Base-by-base conservation (phyloP, 2,329 filamentous ascomycete genomes). In the Cytospora piceae region DNA sequence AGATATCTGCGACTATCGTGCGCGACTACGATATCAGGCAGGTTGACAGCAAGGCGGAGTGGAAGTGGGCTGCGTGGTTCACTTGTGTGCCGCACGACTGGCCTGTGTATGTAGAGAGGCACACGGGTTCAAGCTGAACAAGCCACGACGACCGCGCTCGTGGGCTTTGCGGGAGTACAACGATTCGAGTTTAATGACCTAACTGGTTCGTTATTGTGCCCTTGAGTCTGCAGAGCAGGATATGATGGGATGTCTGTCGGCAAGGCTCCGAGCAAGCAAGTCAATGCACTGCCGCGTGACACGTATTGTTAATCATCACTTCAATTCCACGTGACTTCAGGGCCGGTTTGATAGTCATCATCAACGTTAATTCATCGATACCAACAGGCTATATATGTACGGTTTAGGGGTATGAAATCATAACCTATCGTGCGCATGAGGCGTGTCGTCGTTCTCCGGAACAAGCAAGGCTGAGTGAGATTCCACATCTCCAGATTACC, bases 21-120 rank as follows among this genome's bases (percentile, higher is more conserved):
- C 66, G 69, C 2, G 65, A 70, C 61, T 71, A 68, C 17, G n/a
- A 70, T 5, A 31, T 70, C 8, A 55, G 67, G 9, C 70, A 69
- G 56, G 66, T 70, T 9, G 58, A 70, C 20, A 61, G 65, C 0
- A 37, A 61, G 14, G 31, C 67, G 32, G 65, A 70, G 31, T 70
- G 69, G 70, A 46, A 53, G n/a, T 70, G 64, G 60, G 42, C 29
- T 24, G 64, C 65, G 4, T 67, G 63, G 46, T 69, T 71, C 29
- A 69, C 62, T 11, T 62, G 59, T 3, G 58, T 67, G 8, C 66
- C 69, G 5, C 60, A 69, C 17, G 61, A 64, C 42, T 70, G 69
- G 68, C 69, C 69, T 51, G 65, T 66, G 8, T 69, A 69, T 46
- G 22, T 70, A 12, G 58, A 61, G 9, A 69, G 65, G 56, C 49